Evolutionary conservation across 1,139 yeast genomes (phyloP), one percentile per base, ranked within the genome.

Genomic region (Eremothecium sinecaudum): DNA sequence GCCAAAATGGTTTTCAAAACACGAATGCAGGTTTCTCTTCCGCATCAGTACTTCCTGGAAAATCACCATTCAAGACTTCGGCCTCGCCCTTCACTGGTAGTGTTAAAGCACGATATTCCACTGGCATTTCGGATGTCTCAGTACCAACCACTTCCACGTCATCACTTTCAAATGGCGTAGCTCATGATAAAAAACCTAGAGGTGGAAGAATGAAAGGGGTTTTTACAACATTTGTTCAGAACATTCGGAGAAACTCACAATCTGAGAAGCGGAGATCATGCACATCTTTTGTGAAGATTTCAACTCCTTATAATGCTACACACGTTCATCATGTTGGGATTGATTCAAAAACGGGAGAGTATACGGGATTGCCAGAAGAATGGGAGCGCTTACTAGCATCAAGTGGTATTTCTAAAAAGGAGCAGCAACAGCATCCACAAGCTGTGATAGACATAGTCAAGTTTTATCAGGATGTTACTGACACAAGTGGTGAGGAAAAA

Each of bases 251-350:
- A 24, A 47, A 45, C 18, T 46, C 57, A 2, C 47, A 54, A 18
- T 46, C 48, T n/a, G 50, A 49, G 5, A 47, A 43, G 29, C 46
- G 50, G 32, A 42, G 38, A 28, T 44, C 58, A 2, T 59, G 2
- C 22, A 53, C 67, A 46, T 37, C 62, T 50, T 40, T 67, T 36
- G 64, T 79, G 59, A 78, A 76, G 46, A 86, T 90, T 33, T 81
- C 94, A 23, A 79, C 86, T 1, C 97, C 97, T 0, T 84, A 79
- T 57, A 86, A 83, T 52, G 82, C 93, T 19, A 79, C 83, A 50
- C 94, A 86, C 53, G 81, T 84, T 26, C 84, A 93, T 3, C 97
- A 90, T 58, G 97, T 90, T 9, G 96, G 94, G 15, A 79, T 81
- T 39, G 90, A 87, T 56, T 61, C 69, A 18, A 79, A 75, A 47